Base-by-base conservation (phyloP, 371 early-diverging fungal species). In the Lichtheimia ornata region DNA sequence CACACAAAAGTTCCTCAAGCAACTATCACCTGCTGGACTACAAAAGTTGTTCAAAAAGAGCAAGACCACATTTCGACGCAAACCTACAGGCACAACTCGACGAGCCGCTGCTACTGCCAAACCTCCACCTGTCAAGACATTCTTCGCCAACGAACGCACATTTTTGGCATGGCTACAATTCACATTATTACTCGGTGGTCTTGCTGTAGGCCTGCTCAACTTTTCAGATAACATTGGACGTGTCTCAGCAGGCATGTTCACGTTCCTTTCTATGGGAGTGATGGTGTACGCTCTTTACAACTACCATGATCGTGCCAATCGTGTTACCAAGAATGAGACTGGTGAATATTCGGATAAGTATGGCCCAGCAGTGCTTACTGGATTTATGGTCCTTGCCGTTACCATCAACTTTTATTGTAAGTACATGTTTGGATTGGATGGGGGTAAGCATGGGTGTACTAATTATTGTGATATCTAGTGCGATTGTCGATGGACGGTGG, bases 71-170 rank as follows among this genome's bases (percentile, higher is more conserved):
- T 59, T 59, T 7, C 42, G 35, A 0, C 57, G 51, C 2, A 22
- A 50, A 15, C 20, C 50, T 22, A 6, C 13, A 14, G 40, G 51
- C 20, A 40, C 50, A 11, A 41, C 41, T 11, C 18, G 61, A 13
- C 59, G 59, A 15, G 69, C 69, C 35, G 43, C 45, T 57, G 61
- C 65, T 27, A 53, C 62, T 11, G 62, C 65, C 13, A 72, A 69
- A 50, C 68, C 81, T 14, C 74, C 75, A 9, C 75, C 77, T 49
- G 84, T 96, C 50, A 98, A 98, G 77, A 95, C 95, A 13, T 97
- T 90, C 69, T 98, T 98, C 80, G 98, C 98, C 55, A 98, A 98
- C 66, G 98, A 98, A 73, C 86, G 98, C 53, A 98, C 98, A 0
- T 98, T 98, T 71, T 77, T 98, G 59, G 87, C 93, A 25, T 89